Evolutionary conservation across 257 asterid genomes (phyloP).

Genomic region (Fraxinus cuspidata): DNA sequence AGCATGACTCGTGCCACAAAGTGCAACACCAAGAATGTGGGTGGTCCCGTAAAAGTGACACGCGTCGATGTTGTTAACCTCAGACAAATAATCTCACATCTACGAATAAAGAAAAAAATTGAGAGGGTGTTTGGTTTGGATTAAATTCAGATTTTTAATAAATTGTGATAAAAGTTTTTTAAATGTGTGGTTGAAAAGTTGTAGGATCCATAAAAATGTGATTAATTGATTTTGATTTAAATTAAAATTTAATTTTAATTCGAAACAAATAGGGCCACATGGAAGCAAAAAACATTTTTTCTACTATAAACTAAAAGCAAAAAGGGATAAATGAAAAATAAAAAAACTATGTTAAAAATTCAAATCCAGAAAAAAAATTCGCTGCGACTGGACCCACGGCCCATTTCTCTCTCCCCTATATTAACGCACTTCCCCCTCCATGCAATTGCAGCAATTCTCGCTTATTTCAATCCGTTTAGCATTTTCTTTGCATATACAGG

Average conservation of each 20-base stretch:
- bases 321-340: not conserved
- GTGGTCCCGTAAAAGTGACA: slow-evolving; percentile 34
- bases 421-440: slow-evolving; percentile 44
- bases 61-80: slow-evolving; percentile 39
- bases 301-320: not conserved
- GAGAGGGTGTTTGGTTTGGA: too few relatives aligned
- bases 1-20: too few relatives aligned
- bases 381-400: slow-evolving; percentile 25
- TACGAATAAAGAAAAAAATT: not conserved
- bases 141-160: too few relatives aligned
- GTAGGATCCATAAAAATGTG: too few relatives aligned
- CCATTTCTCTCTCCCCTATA: slow-evolving; percentile 45
- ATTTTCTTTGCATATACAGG: slow-evolving; percentile 21
- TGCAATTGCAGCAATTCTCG: slow-evolving; percentile 81
- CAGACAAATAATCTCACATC: slow-evolving; percentile 25
- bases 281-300: not conserved
- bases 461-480: slow-evolving; percentile 47
- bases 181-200: too few relatives aligned
- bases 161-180: too few relatives aligned
- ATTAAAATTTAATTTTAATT: too few relatives aligned
- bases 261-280: too few relatives aligned
- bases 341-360: not conserved
- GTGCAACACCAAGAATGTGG: not conserved
- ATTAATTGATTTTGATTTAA: too few relatives aligned
- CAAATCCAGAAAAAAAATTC: slow-evolving; percentile 8